phyloP scores from a whole-genome alignment of 345 rosid species.

The Mangifera indica region DNA sequence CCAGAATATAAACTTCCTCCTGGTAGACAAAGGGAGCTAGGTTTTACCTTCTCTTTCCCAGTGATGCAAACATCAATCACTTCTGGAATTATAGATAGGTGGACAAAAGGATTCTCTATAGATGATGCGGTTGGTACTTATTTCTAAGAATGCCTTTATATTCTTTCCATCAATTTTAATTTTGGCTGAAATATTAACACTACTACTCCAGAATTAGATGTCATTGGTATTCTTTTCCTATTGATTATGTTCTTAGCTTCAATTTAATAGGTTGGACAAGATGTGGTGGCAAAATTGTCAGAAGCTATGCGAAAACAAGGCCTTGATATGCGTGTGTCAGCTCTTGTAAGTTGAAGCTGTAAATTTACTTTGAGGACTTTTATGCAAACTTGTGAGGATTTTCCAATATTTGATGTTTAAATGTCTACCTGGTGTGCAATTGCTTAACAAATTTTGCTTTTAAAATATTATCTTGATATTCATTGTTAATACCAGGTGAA shows the following conservation, averaged over 20 bases:
- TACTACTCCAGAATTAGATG: too few species aligned
- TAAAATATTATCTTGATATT: slow-evolving; percentile 3
- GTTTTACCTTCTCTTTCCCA: slow-evolving; percentile 99
- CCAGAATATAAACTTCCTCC: slow-evolving; percentile 49
- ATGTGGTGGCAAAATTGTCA: slow-evolving; percentile 81
- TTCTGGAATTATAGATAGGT: slow-evolving; percentile 77
- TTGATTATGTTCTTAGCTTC: not conserved
- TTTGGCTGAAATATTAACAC: not conserved
- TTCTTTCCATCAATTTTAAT: not conserved
- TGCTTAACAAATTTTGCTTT: not conserved
- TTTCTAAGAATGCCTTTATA: slow-evolving; percentile 16
- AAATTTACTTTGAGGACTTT: not conserved
- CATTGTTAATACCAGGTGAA: slow-evolving; percentile 58
- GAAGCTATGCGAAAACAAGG: slow-evolving; percentile 80
- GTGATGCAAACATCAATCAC: slow-evolving; percentile 82
- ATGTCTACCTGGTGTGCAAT: not conserved
- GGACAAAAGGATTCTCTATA: slow-evolving; percentile 96
- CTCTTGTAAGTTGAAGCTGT: slow-evolving; percentile 55
- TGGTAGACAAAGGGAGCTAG: slow-evolving; percentile 82
- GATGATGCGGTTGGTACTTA: slow-evolving; percentile 57
- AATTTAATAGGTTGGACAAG: slow-evolving; percentile 69
- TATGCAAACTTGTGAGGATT: not conserved
- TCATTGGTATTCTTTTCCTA: not conserved
- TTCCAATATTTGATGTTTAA: not conserved
- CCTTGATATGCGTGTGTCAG: slow-evolving; percentile 84